These are phyloP conservation scores for Blastomyces percursus DNA, from an alignment of 2,329 filamentous ascomycete genomes.

Conservation along the genomic window DNA sequence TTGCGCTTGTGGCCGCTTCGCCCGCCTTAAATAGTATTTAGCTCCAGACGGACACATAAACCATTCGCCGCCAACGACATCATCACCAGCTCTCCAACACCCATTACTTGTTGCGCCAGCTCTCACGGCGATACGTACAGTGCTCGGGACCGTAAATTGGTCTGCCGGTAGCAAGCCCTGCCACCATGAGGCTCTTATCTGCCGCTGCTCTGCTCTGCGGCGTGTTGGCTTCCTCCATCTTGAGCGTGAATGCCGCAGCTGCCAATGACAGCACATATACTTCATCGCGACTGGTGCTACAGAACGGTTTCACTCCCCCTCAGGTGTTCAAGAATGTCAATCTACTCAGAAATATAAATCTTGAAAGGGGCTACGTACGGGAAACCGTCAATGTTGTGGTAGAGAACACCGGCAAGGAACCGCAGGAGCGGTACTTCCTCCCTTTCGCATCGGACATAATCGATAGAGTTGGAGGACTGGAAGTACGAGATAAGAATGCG, in stretches of 20 bases:
- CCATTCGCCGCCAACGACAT: constrained; percentile 16
- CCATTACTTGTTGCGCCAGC: background rate
- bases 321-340: constrained; percentile 92
- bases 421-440: constrained; percentile 84
- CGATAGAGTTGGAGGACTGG: constrained; percentile 67
- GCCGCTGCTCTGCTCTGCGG: constrained; percentile 27
- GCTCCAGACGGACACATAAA: constrained; percentile 26
- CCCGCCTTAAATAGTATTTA: background rate
- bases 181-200: constrained; percentile 32
- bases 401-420: constrained; percentile 68
- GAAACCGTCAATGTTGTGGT: constrained; percentile 91
- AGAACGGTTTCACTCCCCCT: constrained; percentile 60
- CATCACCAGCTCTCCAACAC: constrained; percentile 6
- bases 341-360: constrained; percentile 74
- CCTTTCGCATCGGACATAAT: constrained; percentile 71
- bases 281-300: constrained; percentile 27
- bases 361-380: constrained; percentile 85
- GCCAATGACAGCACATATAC: constrained; percentile 20
- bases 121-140: background rate
- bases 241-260: constrained; percentile 18
- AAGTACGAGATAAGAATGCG: constrained; percentile 88
- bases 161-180: constrained; percentile 19
- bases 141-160: constrained; percentile 18
- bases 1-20: constrained; percentile 3
- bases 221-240: constrained; percentile 22